Base-by-base conservation (phyloP, 495 filamentous ascomycete species). In the Polyplosphaeria fusca region DNA sequence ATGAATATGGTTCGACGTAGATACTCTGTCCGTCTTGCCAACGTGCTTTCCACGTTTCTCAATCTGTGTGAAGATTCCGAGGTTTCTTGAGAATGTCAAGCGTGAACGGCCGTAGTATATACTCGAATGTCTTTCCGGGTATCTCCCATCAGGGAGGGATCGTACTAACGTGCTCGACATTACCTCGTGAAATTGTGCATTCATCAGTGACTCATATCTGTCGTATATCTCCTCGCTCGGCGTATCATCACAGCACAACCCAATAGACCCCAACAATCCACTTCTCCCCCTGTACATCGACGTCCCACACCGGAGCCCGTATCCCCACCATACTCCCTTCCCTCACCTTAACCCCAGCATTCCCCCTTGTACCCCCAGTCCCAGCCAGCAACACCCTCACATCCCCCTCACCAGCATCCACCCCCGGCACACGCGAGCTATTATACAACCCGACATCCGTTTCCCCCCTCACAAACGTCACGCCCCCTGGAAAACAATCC, bases 191-290 rank as follows among this genome's bases (percentile, higher is more conserved):
- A n/a, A n/a, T n/a, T n/a, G n/a, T n/a, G n/a, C n/a, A n/a, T n/a
- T n/a, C n/a, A n/a, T n/a, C n/a, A n/a, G n/a, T n/a, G n/a, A n/a
- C 7, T 48, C 53, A 55, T 50, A 13, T 42, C 28, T 57, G 24
- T 24, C 30, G 39, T 37, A 47, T 37, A 18, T 37, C 19, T 11
- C 28, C 20, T 50, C 1, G 23, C 5, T 41, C 4, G 9, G 35
- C 4, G 7, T 27, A 22, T 35, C 18, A 40, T 53, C 1, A 56
- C 22, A 69, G 27, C 14, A 68, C 38, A 23, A 53, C 49, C 70
- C 70, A 72, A 40, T 72, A 67, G 27, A 67, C 65, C 45, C 55
- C 70, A 5, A 72, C 65, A 24, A 55, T 35, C 68, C 67, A 71
- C 22, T 22, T 64, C 30, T 47, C 49, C 11, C 57, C 61, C 4